These are phyloP conservation scores for Endotrypanum monterogeii DNA, from an alignment of 208 protist genomes.

Conservation along the genomic window DNA sequence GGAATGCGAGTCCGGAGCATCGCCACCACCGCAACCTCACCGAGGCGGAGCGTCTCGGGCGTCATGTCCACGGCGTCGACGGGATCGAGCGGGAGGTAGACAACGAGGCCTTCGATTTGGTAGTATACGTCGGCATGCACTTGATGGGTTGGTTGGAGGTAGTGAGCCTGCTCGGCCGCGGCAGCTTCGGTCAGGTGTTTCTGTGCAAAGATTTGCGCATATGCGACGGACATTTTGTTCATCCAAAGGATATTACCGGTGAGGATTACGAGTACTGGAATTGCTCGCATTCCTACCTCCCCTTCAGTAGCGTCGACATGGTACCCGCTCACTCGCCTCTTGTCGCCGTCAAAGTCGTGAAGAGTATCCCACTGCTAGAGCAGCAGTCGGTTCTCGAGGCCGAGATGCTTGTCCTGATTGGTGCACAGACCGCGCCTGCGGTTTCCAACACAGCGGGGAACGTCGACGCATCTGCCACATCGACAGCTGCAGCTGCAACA, in stretches of 20 bases:
- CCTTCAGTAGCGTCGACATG: constrained; percentile 67
- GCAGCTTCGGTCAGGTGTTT: constrained; percentile 88
- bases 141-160: constrained; percentile 87
- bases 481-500: neutral
- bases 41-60: constrained; percentile 39
- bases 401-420: constrained; percentile 87
- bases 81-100: constrained; percentile 66
- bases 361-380: constrained; percentile 71
- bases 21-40: constrained; percentile 50
- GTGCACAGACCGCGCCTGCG: constrained; percentile 48
- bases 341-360: constrained; percentile 88
- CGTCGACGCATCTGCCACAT: neutral
- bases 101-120: constrained; percentile 73
- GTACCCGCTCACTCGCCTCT: constrained; percentile 58
- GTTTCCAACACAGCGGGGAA: neutral
- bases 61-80: constrained; percentile 74
- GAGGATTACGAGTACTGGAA: constrained; percentile 89
- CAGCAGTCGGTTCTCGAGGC: constrained; percentile 82
- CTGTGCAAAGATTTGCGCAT: constrained; percentile 86
- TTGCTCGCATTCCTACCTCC: constrained; percentile 77
- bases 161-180: constrained; percentile 71
- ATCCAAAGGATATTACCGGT: constrained; percentile 66
- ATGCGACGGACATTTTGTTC: constrained; percentile 62
- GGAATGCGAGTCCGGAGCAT: constrained; percentile 10
- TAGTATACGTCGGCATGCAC: constrained; percentile 82